phyloP scores from a whole-genome alignment of 176 grass and related monocot species.

The Melocanna baccifera region DNA sequence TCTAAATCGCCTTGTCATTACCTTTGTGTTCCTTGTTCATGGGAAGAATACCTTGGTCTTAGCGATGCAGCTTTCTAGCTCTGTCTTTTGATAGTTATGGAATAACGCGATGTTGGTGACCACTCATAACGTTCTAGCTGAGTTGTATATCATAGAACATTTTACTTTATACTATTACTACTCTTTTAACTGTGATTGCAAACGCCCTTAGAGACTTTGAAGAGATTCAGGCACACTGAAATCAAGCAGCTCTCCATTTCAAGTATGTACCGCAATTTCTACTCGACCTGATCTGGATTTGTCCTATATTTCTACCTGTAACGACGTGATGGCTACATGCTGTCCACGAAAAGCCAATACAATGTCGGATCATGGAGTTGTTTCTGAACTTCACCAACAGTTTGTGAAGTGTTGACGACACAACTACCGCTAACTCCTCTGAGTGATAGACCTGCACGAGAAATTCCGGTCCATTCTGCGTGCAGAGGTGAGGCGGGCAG shows the following conservation, averaged over 20 bases:
- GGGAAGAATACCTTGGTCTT: neutral
- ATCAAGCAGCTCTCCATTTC: neutral
- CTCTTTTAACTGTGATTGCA: neutral
- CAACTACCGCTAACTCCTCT: neutral
- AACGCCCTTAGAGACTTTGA: neutral
- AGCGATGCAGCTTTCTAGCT: neutral
- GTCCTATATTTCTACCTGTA: neutral
- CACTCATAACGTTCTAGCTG: neutral
- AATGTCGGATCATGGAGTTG: neutral
- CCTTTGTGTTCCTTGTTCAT: neutral
- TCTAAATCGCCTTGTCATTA: neutral
- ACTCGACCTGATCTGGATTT: neutral
- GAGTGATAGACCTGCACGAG: neutral
- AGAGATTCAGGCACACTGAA: neutral
- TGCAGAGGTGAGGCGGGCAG: neutral
- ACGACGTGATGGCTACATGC: neutral
- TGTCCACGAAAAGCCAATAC: neutral
- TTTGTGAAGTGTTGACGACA: neutral
- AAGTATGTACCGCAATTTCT: neutral
- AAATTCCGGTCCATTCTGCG: neutral
- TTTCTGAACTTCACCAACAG: neutral
- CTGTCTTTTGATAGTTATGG: neutral
- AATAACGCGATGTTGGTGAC: neutral
- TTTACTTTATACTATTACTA: neutral
- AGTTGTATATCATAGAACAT: neutral